Conservation (phyloP, 768 basidiomycete genomes). For the Phaffia australis region DNA sequence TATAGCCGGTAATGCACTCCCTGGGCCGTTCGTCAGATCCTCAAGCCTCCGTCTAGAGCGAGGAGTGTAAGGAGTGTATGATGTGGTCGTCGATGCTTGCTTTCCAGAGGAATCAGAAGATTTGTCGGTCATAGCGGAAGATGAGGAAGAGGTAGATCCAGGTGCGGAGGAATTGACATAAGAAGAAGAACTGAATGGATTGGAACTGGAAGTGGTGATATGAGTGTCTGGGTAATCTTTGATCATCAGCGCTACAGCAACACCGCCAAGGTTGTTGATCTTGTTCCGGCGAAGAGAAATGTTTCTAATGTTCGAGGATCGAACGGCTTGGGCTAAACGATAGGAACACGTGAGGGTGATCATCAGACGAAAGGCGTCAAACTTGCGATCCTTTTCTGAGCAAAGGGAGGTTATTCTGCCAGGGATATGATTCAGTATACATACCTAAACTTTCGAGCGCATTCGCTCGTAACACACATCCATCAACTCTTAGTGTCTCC, state of each 20-base stretch:
- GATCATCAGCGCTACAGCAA: constrained; percentile 90
- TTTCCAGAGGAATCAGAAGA: constrained; percentile 6
- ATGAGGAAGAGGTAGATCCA: constrained; percentile 32
- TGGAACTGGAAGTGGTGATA: constrained; percentile 36
- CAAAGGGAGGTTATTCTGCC: not conserved
- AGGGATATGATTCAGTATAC: constrained; percentile 31
- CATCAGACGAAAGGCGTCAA: not conserved
- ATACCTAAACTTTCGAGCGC: constrained; percentile 70
- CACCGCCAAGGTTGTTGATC: constrained; percentile 72
- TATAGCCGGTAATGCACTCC: constrained; percentile 22
- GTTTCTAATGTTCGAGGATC: constrained; percentile 71
- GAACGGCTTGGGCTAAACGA: constrained; percentile 60
- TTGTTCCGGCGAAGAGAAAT: constrained; percentile 82
- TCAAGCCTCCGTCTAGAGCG: constrained; percentile 33
- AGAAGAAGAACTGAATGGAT: constrained; percentile 8
- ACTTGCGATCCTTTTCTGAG: no score
- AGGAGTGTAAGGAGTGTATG: constrained; percentile 37
- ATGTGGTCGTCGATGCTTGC: constrained; percentile 9
- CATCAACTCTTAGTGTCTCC: constrained; percentile 74
- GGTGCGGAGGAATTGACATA: constrained; percentile 22
- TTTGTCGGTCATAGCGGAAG: constrained; percentile 6
- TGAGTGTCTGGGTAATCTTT: constrained; percentile 73
- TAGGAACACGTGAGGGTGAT: not conserved
- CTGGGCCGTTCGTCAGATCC: constrained; percentile 14
- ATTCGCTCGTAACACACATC: constrained; percentile 62